Percentiles rank a stretch among this genome's conserved stretches.
These are phyloP conservation scores for Fragaria vesca DNA, from an alignment of 306 rosid genomes.

Conservation along the genomic window DNA sequence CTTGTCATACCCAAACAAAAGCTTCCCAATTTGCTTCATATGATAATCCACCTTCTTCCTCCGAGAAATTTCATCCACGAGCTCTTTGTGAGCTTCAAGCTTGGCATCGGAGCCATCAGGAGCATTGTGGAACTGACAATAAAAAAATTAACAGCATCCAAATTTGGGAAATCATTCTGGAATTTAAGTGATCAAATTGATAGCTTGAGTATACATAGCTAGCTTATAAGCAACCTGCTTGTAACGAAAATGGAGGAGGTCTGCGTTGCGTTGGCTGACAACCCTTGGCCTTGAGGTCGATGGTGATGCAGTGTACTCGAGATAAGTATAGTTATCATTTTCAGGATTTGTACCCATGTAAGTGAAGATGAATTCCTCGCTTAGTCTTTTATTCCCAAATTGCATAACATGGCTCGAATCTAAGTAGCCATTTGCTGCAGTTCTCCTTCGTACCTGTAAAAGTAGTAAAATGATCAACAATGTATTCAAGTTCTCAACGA, in stretches of 20 bases:
- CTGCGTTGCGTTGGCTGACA: constrained; percentile 48
- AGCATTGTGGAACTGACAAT: constrained; percentile 42
- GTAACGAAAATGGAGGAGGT: constrained; percentile 35
- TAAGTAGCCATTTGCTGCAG: constrained; percentile 19
- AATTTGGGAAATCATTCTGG: background rate
- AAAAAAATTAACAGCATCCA: background rate
- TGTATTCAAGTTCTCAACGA: background rate
- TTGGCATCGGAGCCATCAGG: constrained; percentile 35
- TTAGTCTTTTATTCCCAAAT: constrained; percentile 38
- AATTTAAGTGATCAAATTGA: background rate
- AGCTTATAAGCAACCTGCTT: constrained; percentile 33
- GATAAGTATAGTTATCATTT: background rate
- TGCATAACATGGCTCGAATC: constrained; percentile 40
- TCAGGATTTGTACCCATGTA: constrained; percentile 40
- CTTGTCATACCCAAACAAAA: constrained; percentile 43
- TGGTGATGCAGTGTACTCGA: background rate
- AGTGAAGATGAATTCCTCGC: constrained; percentile 23
- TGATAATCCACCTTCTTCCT: constrained; percentile 37
- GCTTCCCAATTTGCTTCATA: constrained; percentile 31
- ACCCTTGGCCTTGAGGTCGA: constrained; percentile 11
- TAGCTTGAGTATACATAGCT: background rate
- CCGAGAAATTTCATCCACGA: constrained; percentile 29
- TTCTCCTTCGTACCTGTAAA: constrained; percentile 46
- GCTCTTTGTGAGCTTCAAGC: constrained; percentile 37
- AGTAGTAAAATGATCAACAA: background rate